Percentiles rank a stretch among this genome's conserved stretches.
Evolutionary conservation across 179 eudicot species (phyloP).

Genomic region (Heliamphora pulchella): DNA sequence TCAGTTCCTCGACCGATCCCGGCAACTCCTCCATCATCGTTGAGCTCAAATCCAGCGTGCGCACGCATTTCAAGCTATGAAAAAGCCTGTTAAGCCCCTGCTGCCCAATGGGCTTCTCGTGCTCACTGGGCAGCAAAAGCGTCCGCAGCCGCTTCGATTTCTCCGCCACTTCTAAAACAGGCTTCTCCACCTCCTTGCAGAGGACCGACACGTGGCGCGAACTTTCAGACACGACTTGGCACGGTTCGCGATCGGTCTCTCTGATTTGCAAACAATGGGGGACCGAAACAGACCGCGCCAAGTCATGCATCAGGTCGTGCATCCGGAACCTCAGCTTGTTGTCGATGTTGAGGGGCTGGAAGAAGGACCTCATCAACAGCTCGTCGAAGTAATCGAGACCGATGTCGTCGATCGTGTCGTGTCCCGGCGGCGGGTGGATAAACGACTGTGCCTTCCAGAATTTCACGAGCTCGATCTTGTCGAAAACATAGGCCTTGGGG

Average conservation of each 20-base stretch:
- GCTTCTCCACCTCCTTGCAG: constrained; percentile 19
- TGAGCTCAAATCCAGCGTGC: constrained; percentile 26
- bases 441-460: constrained; percentile 23
- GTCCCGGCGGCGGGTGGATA: constrained; percentile 2
- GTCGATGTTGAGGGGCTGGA: constrained; percentile 21
- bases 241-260: background rate
- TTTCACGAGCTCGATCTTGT: constrained; percentile 17
- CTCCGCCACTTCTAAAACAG: constrained; percentile 11
- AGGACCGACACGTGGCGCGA: constrained; percentile 19
- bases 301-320: constrained; percentile 30
- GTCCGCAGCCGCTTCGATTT: constrained; percentile 22
- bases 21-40: constrained; percentile 23
- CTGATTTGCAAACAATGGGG: constrained; percentile 14
- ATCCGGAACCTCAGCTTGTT: constrained; percentile 21
- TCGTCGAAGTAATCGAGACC: constrained; percentile 20
- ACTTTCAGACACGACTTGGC: background rate
- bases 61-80: constrained; percentile 14
- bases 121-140: constrained; percentile 13
- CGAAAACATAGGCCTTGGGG: constrained; percentile 29
- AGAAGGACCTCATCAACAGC: constrained; percentile 23
- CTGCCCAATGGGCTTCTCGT: constrained; percentile 17
- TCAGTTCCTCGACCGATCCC: constrained; percentile 19
- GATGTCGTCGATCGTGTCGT: constrained; percentile 17
- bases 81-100: constrained; percentile 17
- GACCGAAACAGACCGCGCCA: constrained; percentile 24